Evolutionary conservation across 2,329 filamentous ascomycete species (phyloP).

Genomic region (Aspergillus intermedius): DNA sequence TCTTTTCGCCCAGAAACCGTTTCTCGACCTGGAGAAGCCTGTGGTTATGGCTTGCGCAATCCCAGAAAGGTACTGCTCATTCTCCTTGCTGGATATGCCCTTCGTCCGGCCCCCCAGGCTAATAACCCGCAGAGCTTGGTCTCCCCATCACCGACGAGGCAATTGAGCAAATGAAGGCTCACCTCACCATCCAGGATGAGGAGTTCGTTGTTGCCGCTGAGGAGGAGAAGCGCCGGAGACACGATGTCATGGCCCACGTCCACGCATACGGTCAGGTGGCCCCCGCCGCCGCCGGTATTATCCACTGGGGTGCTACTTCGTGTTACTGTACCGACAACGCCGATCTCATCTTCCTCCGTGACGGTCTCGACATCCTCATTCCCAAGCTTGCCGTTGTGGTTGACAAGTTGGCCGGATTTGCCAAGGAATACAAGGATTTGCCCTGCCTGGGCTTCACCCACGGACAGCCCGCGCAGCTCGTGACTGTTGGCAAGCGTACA

Average conservation of each 20-base stretch:
- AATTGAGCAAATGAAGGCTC: slow-evolving; percentile 66
- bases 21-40: slow-evolving; percentile 76
- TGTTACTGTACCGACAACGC: slow-evolving; percentile 62
- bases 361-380: slow-evolving; percentile 68
- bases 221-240: slow-evolving; percentile 67
- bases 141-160: slow-evolving; percentile 68
- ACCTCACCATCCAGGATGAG: slow-evolving; percentile 67
- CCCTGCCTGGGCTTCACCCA: slow-evolving; percentile 75
- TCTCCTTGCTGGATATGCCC: slow-evolving; percentile 1
- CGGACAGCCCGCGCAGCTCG: slow-evolving; percentile 52
- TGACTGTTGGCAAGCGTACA: slow-evolving; percentile 59
- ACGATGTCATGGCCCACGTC: slow-evolving; percentile 63
- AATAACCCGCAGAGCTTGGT: slow-evolving; percentile 55
- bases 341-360: slow-evolving; percentile 68
- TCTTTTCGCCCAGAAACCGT: slow-evolving; percentile 72
- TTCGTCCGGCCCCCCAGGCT: slow-evolving; percentile 6
- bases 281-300: slow-evolving; percentile 72
- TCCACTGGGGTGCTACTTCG: slow-evolving; percentile 66
- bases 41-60: slow-evolving; percentile 78
- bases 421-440: slow-evolving; percentile 63
- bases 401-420: slow-evolving; percentile 65
- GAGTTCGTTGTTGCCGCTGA: slow-evolving; percentile 68
- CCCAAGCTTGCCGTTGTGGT: slow-evolving; percentile 75
- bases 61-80: slow-evolving; percentile 51
- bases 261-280: slow-evolving; percentile 67